A percentile compares a stretch with the other conserved stretches of the same genome.
Conservation (phyloP, 257 asterid species). For the Ajuga chamaepitys region DNA sequence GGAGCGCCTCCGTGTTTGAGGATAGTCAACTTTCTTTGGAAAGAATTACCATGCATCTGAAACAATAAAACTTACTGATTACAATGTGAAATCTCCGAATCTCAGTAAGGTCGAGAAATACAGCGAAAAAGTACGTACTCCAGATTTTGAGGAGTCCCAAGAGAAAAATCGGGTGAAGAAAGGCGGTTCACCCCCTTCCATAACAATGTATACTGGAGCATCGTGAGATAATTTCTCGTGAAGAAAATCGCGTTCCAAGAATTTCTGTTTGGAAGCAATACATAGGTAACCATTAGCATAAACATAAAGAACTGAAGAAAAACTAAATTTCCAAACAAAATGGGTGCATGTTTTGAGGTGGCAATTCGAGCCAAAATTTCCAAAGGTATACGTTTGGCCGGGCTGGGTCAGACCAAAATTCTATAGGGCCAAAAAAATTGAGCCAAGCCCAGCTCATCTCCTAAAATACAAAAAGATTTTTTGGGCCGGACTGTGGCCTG, state of each 20-base stretch:
- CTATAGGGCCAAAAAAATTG: too few relatives aligned
- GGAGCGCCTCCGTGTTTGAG: conserved; percentile 65
- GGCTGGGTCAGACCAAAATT: too few relatives aligned
- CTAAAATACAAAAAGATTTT: too few relatives aligned
- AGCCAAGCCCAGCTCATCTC: too few relatives aligned
- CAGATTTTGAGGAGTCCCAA: conserved; percentile 81
- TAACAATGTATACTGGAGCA: conserved; percentile 70
- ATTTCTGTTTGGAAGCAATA: conserved; percentile 53
- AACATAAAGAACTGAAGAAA: not conserved
- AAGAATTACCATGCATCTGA: conserved; percentile 93
- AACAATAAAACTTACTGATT: conserved; percentile 12
- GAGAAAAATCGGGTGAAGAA: conserved; percentile 89
- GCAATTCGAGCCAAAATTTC: too few relatives aligned
- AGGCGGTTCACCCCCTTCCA: conserved; percentile 87
- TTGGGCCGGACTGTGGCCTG: too few relatives aligned
- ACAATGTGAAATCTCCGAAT: conserved; percentile 10
- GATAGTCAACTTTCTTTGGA: conserved; percentile 79
- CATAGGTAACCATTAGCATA: not conserved
- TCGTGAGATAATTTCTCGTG: conserved; percentile 73
- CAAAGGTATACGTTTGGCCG: too few relatives aligned
- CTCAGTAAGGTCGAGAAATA: not conserved
- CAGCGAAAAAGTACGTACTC: conserved; percentile 50
- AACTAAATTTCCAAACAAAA: not conserved
- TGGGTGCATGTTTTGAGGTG: not conserved
- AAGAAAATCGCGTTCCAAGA: conserved; percentile 76